Percentiles rank a stretch among this genome's conserved stretches.
These are phyloP conservation scores for Aureobasidium sp. DNA, from an alignment of 2,329 filamentous ascomycete genomes.

Conservation along the genomic window DNA sequence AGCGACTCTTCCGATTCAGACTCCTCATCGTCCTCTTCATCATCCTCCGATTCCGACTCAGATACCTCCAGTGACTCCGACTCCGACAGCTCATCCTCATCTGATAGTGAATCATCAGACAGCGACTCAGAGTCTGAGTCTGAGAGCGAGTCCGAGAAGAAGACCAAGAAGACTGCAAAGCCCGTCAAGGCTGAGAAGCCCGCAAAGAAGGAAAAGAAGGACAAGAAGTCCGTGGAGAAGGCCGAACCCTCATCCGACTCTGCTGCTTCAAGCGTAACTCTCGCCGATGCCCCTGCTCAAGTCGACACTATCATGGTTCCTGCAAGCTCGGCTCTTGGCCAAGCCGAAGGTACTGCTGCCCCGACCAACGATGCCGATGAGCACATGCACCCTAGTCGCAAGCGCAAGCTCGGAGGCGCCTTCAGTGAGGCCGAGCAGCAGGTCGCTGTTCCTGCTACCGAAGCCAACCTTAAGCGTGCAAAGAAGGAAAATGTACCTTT, in stretches of 20 bases:
- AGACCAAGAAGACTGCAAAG: constrained; percentile 9
- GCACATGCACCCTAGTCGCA: constrained; percentile 37
- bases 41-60: constrained; percentile 21
- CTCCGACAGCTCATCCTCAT: neutral
- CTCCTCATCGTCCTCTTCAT: constrained; percentile 19
- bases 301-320: constrained; percentile 19
- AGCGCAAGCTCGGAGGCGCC: constrained; percentile 35
- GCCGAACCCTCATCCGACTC: constrained; percentile 34
- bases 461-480: constrained; percentile 25
- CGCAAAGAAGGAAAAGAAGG: constrained; percentile 12
- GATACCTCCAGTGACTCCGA: constrained; percentile 18
- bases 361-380: constrained; percentile 22
- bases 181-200: constrained; percentile 17
- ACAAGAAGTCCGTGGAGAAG: neutral
- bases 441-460: constrained; percentile 11
- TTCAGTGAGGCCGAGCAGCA: constrained; percentile 22
- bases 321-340: constrained; percentile 23
- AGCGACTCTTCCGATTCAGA: constrained; percentile 16
- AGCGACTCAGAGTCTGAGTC: constrained; percentile 1
- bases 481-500: constrained; percentile 62
- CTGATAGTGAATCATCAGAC: neutral
- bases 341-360: constrained; percentile 22
- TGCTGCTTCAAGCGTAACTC: constrained; percentile 33
- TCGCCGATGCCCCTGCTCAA: constrained; percentile 17
- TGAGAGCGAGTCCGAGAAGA: neutral